Evolutionary conservation across 768 basidiomycete species (phyloP), one percentile per base, ranked within the genome.

Genomic region (Kwoniella dendrophila): DNA sequence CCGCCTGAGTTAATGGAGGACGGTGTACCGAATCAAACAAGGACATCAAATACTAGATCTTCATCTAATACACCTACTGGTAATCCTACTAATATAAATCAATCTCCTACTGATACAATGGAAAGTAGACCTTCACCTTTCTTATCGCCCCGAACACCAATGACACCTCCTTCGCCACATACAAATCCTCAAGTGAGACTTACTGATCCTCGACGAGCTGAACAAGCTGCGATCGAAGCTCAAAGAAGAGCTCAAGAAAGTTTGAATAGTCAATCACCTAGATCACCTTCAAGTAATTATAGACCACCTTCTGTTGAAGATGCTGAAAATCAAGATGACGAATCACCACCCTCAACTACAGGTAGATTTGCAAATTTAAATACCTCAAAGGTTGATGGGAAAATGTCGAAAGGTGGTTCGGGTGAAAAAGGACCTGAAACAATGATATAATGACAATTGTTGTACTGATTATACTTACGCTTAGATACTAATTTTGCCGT

Each of bases 141-240:
- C 47, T 26, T 26, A 27, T 30, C 47, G 20, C 8, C 4, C 47
- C 12, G 16, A 16, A 16, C 44, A n/a, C 44, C 44, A 2, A 11
- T 11, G 2, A 32, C 26, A 38, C 36, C 52, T 24, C 34, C 36
- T 54, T 34, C 16, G 27, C 52, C 52, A 26, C 16, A 3, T 29
- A 22, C 52, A 3, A 11, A 38, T 16, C 49, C 49, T n/a, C 49
- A 12, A 20, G 30, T n/a, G 16, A 29, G 34, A 34, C 34, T 51
- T 22, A 51, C 49, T 14, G 49, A 51, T 51, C 49, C 49, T 30
- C 49, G 26, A 34, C 49, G 49, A 33, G 29, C 49, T 30, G 30
- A 51, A 16, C 27, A 29, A 7, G 30, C 29, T 6, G 6, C 20
- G 49, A 30, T 20, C 32, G 49, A 51, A 26, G 49, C 49, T 51